Conservation (phyloP, 129 eudicot species). For the Flaveria trinervia region DNA sequence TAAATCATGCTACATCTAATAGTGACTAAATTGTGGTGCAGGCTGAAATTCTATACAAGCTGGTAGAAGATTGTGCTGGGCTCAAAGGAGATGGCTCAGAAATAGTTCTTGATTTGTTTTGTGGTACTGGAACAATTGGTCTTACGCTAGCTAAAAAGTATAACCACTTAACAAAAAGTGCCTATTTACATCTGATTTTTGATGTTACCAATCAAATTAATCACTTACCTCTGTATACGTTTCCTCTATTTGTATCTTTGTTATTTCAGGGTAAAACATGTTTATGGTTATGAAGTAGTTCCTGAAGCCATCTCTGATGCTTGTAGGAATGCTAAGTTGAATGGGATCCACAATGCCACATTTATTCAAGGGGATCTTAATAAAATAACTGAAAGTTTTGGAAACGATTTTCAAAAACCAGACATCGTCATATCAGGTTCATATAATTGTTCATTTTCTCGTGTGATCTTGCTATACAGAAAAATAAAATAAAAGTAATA, state of each 20-base stretch:
- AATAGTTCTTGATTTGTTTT: constrained; percentile 81
- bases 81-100: constrained; percentile 91
- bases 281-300: constrained; percentile 92
- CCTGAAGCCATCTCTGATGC: constrained; percentile 92
- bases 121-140: constrained; percentile 98
- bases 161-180: neutral
- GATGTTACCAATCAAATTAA: neutral
- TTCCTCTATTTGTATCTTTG: neutral
- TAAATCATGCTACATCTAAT: neutral
- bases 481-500: neutral
- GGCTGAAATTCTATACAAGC: constrained; percentile 84
- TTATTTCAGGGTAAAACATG: constrained; percentile 66
- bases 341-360: constrained; percentile 77
- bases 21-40: constrained; percentile 34
- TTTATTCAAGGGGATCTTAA: constrained; percentile 93
- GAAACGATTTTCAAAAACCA: constrained; percentile 77
- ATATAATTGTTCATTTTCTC: neutral
- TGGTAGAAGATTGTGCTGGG: constrained; percentile 79
- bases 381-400: constrained; percentile 78
- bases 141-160: constrained; percentile 87
- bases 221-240: neutral
- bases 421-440: constrained; percentile 87
- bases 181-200: neutral
- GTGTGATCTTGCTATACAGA: constrained; percentile 1
- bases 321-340: constrained; percentile 73